Conservation (phyloP, 2,329 filamentous ascomycete genomes). For the Xylariaceae sp. region DNA sequence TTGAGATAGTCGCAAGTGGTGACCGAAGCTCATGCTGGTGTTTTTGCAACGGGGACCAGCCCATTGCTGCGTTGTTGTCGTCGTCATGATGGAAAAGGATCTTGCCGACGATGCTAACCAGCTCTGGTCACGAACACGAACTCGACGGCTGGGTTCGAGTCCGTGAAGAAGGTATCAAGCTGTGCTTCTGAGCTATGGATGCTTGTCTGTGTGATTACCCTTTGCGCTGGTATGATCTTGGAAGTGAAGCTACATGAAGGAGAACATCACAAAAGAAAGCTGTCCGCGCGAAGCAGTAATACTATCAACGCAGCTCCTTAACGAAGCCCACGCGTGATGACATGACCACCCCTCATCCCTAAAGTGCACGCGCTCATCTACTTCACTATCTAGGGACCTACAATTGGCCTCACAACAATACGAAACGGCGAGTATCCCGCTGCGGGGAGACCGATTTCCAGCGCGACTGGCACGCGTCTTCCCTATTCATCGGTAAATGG, state of each 20-base stretch:
- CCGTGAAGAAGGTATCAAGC: neutral
- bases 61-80: conserved; percentile 6
- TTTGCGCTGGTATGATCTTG: neutral
- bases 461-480: conserved; percentile 20
- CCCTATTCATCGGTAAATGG: neutral
- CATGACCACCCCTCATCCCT: conserved; percentile 3
- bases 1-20: neutral
- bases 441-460: neutral
- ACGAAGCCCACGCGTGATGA: conserved; percentile 4
- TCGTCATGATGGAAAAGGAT: conserved; percentile 8
- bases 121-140: conserved; percentile 6
- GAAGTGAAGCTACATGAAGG: neutral
- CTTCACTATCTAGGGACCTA: conserved; percentile 4
- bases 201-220: neutral
- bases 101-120: neutral
- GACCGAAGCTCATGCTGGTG: neutral
- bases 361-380: neutral
- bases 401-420: conserved; percentile 13
- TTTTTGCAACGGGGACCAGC: conserved; percentile 8
- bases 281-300: conserved; percentile 7
- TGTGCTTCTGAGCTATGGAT: neutral
- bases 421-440: conserved; percentile 6
- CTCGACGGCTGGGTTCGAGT: neutral
- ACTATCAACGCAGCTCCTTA: neutral
- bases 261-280: conserved; percentile 6